phyloP scores from a whole-genome alignment of 352 stramenopile species.

The Globisporangium paddicum region DNA sequence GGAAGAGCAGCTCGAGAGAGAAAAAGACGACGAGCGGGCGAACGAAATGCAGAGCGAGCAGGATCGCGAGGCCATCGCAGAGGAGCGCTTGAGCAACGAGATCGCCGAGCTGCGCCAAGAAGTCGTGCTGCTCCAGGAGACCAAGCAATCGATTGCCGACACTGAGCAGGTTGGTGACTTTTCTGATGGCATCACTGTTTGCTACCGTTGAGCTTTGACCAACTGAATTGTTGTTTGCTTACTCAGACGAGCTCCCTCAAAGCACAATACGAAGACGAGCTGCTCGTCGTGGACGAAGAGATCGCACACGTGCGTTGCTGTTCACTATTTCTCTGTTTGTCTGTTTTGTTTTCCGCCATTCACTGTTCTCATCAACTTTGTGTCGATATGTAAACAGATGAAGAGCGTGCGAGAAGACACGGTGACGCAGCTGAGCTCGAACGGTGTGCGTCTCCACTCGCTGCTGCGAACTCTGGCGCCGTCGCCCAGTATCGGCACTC shows the following conservation, averaged over 20 bases:
- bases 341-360: not conserved
- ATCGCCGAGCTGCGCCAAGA: slow-evolving; percentile 53
- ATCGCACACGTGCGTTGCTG: slow-evolving; percentile 32
- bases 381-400: slow-evolving; percentile 20
- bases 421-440: slow-evolving; percentile 50
- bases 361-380: not conserved
- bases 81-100: slow-evolving; percentile 41
- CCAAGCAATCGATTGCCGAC: slow-evolving; percentile 37
- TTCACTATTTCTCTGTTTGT: not conserved
- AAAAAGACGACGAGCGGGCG: slow-evolving; percentile 16
- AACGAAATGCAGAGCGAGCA: slow-evolving; percentile 24
- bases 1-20: slow-evolving; percentile 30
- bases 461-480: slow-evolving; percentile 59
- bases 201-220: not conserved
- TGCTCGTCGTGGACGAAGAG: slow-evolving; percentile 54
- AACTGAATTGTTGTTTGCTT: not conserved
- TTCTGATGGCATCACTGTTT: not conserved
- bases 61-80: slow-evolving; percentile 23
- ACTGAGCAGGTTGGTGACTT: slow-evolving; percentile 33
- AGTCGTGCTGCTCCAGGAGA: slow-evolving; percentile 53
- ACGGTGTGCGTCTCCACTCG: slow-evolving; percentile 50
- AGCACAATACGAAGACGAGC: slow-evolving; percentile 60
- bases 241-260: slow-evolving; percentile 51
- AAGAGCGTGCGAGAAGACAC: slow-evolving; percentile 44
- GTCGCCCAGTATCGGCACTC: slow-evolving; percentile 48